Base-by-base conservation (phyloP, 2,329 filamentous ascomycete species). In the Podosphaera leucotricha region DNA sequence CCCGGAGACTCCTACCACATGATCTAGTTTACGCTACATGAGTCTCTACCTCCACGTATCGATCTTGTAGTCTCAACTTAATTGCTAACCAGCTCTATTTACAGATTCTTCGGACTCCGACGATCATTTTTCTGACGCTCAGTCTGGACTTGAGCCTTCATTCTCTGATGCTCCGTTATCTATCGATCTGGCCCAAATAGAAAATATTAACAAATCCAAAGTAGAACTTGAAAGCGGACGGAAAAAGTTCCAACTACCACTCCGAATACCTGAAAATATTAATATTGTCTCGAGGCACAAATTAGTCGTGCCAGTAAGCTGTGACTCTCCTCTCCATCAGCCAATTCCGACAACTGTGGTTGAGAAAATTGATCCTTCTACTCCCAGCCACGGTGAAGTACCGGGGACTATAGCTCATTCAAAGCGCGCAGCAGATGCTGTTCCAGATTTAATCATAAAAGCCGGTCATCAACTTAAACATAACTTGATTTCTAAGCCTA, bases 41-140 rank as follows among this genome's bases (percentile, higher is more conserved):
- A 67, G 73, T 76, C 61, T 47, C 57, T 45, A 38, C 46, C 24
- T 11, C 24, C 24, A 28, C 11, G 24, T 6, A 28, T 28, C 11
- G 24, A 28, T 6, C 24, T 28, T 6, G 21, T 22, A 40, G 19
- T 20, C 19, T 38, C 35, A 28, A 6, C 24, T 28, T 28, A 11
- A 28, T 28, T 28, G 11, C 24, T 28, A 28, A 28, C 24, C 11
- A 11, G 11, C 6, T 28, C 24, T 11, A 28, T 10, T 16, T 43
- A 35, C 57, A 61, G 69, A 70, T 47, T 64, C 64, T 24, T 76
- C 74, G 41, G 75, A 78, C 49, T 77, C 72, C 22, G 75, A 79
- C 39, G 75, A 80, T 51, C 75, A 79, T 60, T 80, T 77, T 59
- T 77, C 71, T 43, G 75, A 80, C 56, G 75, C 75, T 28, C 70